A percentile compares a stretch with the other conserved stretches of the same genome.
phyloP scores from a whole-genome alignment of 1,284 basidiomycete genomes.

The Boletus mariae region DNA sequence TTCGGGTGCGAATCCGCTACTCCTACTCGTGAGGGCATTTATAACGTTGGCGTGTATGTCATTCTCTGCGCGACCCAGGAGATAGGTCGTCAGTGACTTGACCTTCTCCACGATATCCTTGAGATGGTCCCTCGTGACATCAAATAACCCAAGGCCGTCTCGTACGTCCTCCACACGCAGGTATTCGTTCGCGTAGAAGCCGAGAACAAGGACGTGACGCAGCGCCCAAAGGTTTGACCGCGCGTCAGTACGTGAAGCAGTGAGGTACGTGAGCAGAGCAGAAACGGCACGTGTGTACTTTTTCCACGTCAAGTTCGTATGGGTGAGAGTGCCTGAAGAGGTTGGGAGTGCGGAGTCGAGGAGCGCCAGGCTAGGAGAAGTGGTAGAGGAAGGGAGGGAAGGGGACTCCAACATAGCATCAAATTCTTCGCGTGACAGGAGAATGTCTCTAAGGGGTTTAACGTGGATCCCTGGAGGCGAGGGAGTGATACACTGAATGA shows the following conservation, averaged over 20 bases:
- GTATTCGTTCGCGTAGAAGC: constrained; percentile 55
- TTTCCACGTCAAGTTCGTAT: constrained; percentile 45
- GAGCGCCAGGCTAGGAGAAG: constrained; percentile 59
- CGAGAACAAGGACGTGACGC: constrained; percentile 59
- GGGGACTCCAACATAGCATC: constrained; percentile 43
- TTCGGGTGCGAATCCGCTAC: constrained; percentile 20
- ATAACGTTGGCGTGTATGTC: constrained; percentile 21
- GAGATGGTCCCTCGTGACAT: constrained; percentile 22
- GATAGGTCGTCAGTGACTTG: constrained; percentile 65
- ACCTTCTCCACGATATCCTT: constrained; percentile 47
- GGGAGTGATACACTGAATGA: constrained; percentile 38
- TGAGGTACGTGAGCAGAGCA: constrained; percentile 59
- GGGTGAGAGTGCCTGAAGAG: constrained; percentile 30
- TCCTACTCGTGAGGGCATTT: constrained; percentile 23
- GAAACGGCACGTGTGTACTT: constrained; percentile 63
- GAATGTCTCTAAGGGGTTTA: constrained; percentile 45
- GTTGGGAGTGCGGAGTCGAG: constrained; percentile 60
- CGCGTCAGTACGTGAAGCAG: constrained; percentile 57
- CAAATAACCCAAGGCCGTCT: constrained; percentile 43
- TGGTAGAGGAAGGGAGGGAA: constrained; percentile 44
- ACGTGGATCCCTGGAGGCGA: constrained; percentile 33
- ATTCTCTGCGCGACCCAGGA: constrained; percentile 49
- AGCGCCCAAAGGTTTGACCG: constrained; percentile 60
- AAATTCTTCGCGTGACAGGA: constrained; percentile 49
- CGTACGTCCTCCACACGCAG: constrained; percentile 46